Evolutionary conservation across 805 yeast genomes (phyloP).

Genomic region (Diddensiella transvaalensis): DNA sequence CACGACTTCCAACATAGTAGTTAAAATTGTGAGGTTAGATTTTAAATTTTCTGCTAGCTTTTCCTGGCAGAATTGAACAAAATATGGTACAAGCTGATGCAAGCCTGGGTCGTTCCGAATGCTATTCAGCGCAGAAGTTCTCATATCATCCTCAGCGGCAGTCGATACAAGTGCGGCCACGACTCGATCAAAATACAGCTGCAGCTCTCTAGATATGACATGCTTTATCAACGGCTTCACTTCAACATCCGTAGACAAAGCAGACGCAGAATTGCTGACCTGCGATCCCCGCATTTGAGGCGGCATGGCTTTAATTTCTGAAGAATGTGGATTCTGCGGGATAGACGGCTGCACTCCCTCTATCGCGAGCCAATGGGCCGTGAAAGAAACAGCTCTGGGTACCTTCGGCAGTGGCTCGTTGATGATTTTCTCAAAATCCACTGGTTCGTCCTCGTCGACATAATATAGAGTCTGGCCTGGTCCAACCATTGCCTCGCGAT

Average conservation of each 20-base stretch:
- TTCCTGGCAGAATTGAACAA: conserved; percentile 93
- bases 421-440: conserved; percentile 88
- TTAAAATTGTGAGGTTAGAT: conserved; percentile 55
- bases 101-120: conserved; percentile 90
- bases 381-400: conserved; percentile 86
- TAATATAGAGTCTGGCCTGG: conserved; percentile 93
- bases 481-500: conserved; percentile 82
- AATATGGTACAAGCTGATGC: conserved; percentile 94
- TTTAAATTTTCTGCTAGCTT: conserved; percentile 85
- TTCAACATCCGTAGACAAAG: conserved; percentile 49
- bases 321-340: conserved; percentile 83
- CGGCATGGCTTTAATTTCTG: conserved; percentile 73
- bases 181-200: conserved; percentile 87
- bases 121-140: conserved; percentile 78
- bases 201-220: conserved; percentile 89
- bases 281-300: conserved; percentile 82
- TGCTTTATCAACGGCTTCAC: conserved; percentile 92
- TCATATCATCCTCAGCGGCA: conserved; percentile 50
- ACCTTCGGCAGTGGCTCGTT: conserved; percentile 94
- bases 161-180: conserved; percentile 62
- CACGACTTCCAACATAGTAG: conserved; percentile 85
- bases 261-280: conserved; percentile 53
- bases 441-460: conserved; percentile 82
- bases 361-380: conserved; percentile 92
- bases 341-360: conserved; percentile 98